Conservation (phyloP, 495 filamentous ascomycete genomes). For the Delitschia confertaspora region DNA sequence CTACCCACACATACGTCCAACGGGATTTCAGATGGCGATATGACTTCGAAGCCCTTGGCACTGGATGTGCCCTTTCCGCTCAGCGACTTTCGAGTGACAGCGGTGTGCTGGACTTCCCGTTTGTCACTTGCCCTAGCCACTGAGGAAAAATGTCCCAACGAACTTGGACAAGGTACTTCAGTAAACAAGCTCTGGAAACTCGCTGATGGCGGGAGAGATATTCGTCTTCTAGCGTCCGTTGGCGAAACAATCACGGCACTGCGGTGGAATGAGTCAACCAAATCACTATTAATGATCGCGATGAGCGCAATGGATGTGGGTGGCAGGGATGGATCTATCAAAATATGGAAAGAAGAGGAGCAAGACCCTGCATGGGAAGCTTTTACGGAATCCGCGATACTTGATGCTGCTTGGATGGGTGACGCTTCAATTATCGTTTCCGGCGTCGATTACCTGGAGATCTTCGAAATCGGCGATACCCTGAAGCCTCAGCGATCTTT, state of each 20-base stretch:
- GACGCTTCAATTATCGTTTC: constrained; percentile 26
- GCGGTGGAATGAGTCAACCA: constrained; percentile 12
- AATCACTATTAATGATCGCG: constrained; percentile 21
- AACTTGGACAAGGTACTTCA: constrained; percentile 17
- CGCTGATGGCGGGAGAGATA: constrained; percentile 8
- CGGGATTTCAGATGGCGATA: no score
- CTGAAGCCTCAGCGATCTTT: constrained; percentile 2
- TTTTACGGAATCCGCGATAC: constrained; percentile 16
- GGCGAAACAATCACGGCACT: constrained; percentile 18
- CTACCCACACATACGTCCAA: no score
- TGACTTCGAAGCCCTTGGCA: neutral
- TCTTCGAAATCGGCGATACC: constrained; percentile 11
- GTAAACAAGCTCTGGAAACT: constrained; percentile 20
- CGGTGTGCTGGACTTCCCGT: constrained; percentile 16
- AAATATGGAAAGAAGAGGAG: constrained; percentile 22
- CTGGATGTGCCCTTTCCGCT: constrained; percentile 5
- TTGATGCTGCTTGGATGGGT: constrained; percentile 29
- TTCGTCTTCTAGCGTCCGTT: constrained; percentile 15
- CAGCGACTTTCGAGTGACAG: constrained; percentile 16
- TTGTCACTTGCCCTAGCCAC: constrained; percentile 10
- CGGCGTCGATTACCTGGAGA: constrained; percentile 21
- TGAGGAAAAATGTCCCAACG: constrained; percentile 17
- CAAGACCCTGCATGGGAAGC: constrained; percentile 13
- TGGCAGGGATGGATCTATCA: constrained; percentile 14
- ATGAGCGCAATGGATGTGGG: constrained; percentile 18